Evolutionary conservation across 805 yeast genomes (phyloP).

Genomic region (Myxozyma neglecta): DNA sequence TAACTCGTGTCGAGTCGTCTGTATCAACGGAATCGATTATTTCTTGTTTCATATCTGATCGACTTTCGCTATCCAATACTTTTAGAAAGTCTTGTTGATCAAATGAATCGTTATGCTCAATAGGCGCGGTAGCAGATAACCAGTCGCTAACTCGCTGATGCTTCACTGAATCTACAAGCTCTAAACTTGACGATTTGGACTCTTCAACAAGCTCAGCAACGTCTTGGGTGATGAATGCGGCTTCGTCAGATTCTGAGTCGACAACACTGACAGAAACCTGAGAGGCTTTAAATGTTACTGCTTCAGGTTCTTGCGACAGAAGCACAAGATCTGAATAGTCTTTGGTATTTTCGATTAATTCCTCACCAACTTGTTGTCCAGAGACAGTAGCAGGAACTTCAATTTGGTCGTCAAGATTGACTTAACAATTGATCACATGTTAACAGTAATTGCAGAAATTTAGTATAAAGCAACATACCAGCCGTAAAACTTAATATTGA

Average conservation of each 20-base stretch:
- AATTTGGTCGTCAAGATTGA: not conserved
- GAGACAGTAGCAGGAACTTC: not conserved
- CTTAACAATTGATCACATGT: not conserved
- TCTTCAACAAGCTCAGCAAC: not conserved
- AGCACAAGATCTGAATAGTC: not conserved
- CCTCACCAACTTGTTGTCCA: not conserved
- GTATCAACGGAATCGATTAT: not conserved
- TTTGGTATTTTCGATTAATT: not conserved
- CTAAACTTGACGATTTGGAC: not conserved
- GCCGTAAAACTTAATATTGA: not conserved
- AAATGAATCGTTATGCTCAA: not conserved
- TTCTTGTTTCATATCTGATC: not conserved
- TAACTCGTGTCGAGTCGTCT: slow-evolving; percentile 2
- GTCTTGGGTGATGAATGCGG: not conserved
- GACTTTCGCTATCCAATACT: not conserved
- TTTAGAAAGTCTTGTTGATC: not conserved
- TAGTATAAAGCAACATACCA: not conserved
- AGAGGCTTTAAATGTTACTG: not conserved
- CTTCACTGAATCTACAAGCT: not conserved
- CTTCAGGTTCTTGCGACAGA: not conserved
- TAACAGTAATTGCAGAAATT: not conserved
- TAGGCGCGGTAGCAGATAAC: not conserved
- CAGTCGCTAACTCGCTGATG: not conserved
- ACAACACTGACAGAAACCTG: slow-evolving; percentile 1
- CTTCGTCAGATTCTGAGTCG: not conserved